Conservation (phyloP, 1,139 yeast genomes). For the Yamadazyma sp. region DNA sequence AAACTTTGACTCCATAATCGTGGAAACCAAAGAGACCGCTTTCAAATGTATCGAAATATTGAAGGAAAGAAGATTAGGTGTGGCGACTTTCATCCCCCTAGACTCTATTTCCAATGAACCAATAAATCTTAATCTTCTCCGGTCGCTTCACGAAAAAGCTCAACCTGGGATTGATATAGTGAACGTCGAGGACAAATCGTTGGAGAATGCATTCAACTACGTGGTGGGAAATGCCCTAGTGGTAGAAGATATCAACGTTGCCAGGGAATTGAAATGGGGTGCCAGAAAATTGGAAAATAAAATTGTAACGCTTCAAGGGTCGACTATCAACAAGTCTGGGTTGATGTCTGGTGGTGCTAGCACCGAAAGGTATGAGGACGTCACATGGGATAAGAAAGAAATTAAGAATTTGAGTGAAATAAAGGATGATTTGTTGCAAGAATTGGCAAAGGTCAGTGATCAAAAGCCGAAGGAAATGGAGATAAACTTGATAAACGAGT, state of each 20-base stretch:
- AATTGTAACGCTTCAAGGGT: constrained; percentile 81
- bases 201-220: constrained; percentile 79
- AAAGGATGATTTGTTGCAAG: constrained; percentile 61
- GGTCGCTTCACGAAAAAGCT: constrained; percentile 57
- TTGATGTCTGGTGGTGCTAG: constrained; percentile 87
- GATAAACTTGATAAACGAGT: constrained; percentile 58
- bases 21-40: constrained; percentile 74
- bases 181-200: constrained; percentile 58
- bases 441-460: constrained; percentile 51
- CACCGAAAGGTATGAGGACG: constrained; percentile 32
- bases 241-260: constrained; percentile 70
- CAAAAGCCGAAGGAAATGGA: constrained; percentile 55
- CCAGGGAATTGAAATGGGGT: constrained; percentile 75
- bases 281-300: constrained; percentile 52
- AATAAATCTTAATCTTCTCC: constrained; percentile 54
- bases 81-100: constrained; percentile 84
- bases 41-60: constrained; percentile 79
- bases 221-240: constrained; percentile 80
- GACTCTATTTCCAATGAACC: constrained; percentile 65
- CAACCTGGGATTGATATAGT: constrained; percentile 74
- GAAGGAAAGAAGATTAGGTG: constrained; percentile 84
- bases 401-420: constrained; percentile 54
- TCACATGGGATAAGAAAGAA: constrained; percentile 76
- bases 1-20: constrained; percentile 79
- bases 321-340: constrained; percentile 81